Evolutionary conservation across 169 alveolate genomes (phyloP), one percentile per base, ranked within the genome.

Genomic region (Cryptosporidium bovis): DNA sequence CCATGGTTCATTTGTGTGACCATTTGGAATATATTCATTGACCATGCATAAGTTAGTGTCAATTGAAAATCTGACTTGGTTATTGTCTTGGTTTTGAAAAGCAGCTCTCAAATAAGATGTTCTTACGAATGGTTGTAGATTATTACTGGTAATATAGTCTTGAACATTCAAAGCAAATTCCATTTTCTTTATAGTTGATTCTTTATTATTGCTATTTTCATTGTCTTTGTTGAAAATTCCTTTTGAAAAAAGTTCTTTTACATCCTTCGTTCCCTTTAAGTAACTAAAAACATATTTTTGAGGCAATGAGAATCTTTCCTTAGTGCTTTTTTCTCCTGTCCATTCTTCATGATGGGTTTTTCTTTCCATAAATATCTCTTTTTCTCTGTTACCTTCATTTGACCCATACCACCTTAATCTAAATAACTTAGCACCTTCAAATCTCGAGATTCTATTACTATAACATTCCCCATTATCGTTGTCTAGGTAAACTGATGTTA

Each of bases 321-420:
- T 93, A 13, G 94, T 87, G 82, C 93, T 90, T 77, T 69, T 69
- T 64, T 91, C 92, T 18, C 96, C 96, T 0, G 94, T 91, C 96
- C 96, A 93, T 64, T 91, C 83, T 65, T 93, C 96, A 65, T 93
- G 96, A 40, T 93, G 96, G n/a, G 93, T 92, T 65, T 93, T 93
- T 65, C 96, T 93, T 50, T 66, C 82, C 40, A 69, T 82, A 85
- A 91, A 85, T 10, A 93, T 90, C n/a, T 82, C 85, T 40, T 84
- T 90, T 27, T 93, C 93, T 8, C 90, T 91, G 50, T 90, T 71
- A 27, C 90, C 92, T 56, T 91, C 90, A 66, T 93, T 93, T 31
- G 85, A 83, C 34, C 93, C 93, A 64, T 93, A 93, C 94, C 96
- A 93, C 12, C 96, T 84, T 53, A 93, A 85, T 48, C 96, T 90